Evolutionary conservation across 148 eudicot genomes (phyloP).

Genomic region (Cornus controversa): DNA sequence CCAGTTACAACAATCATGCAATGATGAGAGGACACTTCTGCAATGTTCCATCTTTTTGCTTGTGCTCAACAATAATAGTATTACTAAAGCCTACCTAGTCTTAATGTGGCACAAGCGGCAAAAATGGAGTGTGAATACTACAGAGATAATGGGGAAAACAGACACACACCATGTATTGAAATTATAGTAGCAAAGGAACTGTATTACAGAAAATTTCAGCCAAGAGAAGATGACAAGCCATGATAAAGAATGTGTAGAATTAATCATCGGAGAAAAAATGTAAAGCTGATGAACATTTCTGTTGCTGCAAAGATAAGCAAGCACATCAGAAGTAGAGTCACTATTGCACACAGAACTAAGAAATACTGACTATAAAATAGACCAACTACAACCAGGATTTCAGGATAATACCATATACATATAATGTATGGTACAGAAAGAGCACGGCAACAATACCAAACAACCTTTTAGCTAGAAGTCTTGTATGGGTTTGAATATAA

Average conservation of each 20-base stretch:
- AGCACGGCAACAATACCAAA: too few relatives aligned
- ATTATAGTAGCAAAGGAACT: not conserved
- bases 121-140: not conserved
- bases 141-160: not conserved
- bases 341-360: not conserved
- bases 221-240: not conserved
- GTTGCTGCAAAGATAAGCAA: not conserved
- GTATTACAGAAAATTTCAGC: not conserved
- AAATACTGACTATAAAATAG: not conserved
- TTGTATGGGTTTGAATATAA: too few relatives aligned
- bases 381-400: not conserved
- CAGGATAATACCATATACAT: not conserved
- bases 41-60: not conserved
- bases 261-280: not conserved
- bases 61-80: not conserved
- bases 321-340: not conserved
- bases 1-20: not conserved
- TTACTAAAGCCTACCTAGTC: not conserved
- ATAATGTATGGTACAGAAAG: too few relatives aligned
- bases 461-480: too few relatives aligned
- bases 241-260: not conserved
- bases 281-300: not conserved
- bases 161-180: not conserved
- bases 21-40: not conserved
- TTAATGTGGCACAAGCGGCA: not conserved